A percentile compares a stretch with the other conserved stretches of the same genome.
phyloP scores from a whole-genome alignment of 192 early-diverging fungal genomes.

The Entomortierella parvispora region DNA sequence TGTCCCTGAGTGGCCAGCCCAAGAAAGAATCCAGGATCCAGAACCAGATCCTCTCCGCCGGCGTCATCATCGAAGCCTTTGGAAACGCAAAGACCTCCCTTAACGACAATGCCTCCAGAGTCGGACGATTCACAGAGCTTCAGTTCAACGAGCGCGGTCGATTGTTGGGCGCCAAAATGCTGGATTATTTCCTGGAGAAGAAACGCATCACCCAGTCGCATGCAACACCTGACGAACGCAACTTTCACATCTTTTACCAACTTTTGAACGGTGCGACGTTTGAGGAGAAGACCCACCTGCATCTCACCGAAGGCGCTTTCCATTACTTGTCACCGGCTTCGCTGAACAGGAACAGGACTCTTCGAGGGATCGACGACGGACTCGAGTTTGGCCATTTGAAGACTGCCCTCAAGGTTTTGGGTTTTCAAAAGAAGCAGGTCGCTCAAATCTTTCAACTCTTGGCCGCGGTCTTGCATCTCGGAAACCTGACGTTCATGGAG shows the following conservation, averaged over 20 bases:
- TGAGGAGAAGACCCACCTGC: slow-evolving; percentile 81
- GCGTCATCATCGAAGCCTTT: slow-evolving; percentile 86
- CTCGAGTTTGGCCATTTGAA: slow-evolving; percentile 77
- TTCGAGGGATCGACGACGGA: slow-evolving; percentile 60
- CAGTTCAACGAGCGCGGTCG: slow-evolving; percentile 94
- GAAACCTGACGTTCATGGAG: slow-evolving; percentile 85
- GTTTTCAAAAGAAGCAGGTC: slow-evolving; percentile 83
- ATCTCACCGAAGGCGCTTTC: slow-evolving; percentile 75
- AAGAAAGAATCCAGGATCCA: slow-evolving; percentile 78
- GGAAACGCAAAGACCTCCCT: slow-evolving; percentile 83
- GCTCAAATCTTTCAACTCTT: slow-evolving; percentile 88
- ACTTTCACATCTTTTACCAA: slow-evolving; percentile 97
- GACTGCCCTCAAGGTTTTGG: slow-evolving; percentile 84
- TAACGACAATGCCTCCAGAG: slow-evolving; percentile 85
- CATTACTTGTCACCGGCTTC: slow-evolving; percentile 65
- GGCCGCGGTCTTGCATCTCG: slow-evolving; percentile 87
- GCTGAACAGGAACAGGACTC: slow-evolving; percentile 63
- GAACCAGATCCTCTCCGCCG: slow-evolving; percentile 73
- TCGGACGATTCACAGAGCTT: slow-evolving; percentile 87
- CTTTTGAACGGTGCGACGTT: slow-evolving; percentile 84
- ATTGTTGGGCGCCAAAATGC: slow-evolving; percentile 85
- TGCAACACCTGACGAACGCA: slow-evolving; percentile 72
- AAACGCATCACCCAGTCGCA: slow-evolving; percentile 70
- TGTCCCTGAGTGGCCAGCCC: slow-evolving; percentile 71
- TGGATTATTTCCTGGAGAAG: slow-evolving; percentile 93